Evolutionary conservation across 768 basidiomycete species (phyloP), one percentile per base, ranked within the genome.

Genomic region (Suillus occidentalis): DNA sequence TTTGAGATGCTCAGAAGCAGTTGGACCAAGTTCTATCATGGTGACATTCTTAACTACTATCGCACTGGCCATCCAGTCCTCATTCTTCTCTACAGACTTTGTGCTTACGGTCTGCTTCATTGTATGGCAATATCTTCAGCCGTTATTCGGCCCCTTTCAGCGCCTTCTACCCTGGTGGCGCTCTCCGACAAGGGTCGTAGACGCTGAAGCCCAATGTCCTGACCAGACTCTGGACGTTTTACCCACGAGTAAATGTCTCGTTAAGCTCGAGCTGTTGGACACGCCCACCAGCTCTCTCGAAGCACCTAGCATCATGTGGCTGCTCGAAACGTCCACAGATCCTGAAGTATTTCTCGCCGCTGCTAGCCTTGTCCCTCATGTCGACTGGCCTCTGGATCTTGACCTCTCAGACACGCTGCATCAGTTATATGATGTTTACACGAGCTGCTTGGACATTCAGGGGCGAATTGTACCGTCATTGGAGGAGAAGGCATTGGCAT

Each of bases 261-360:
- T 14, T 25, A 14, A 14, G 6, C 49, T 50, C 49, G 3, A 50
- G 6, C 49, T 50, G 6, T 2, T 5, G 3, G 14, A 16, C 22
- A 25, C 60, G 2, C 28, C 28, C 28, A 28, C 28, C 28, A 28
- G 1, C 28, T 28, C 28, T 28, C 28, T 28, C 28, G 28, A 28
- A 28, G 28, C 28, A 28, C 28, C 28, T 28, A 28, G 28, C 28
- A 28, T 28, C 3, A 28, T 28, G 28, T 28, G 28, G 3, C 28
- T 28, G 28, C 28, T 28, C 28, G 28, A 28, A 28, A 28, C 28
- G 28, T 28, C 28, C 22, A 25, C 60, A 4, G 69, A 72, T 66
- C 67, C 66, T 37, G 66, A 59, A 55, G 43, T 50, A 8, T 28
- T 50, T 50, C 14, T 3, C 22, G 49, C 49, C 2, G 49, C 49